phyloP scores from a whole-genome alignment of 441 rosid genomes.

The Pelargonium cotyledonis region DNA sequence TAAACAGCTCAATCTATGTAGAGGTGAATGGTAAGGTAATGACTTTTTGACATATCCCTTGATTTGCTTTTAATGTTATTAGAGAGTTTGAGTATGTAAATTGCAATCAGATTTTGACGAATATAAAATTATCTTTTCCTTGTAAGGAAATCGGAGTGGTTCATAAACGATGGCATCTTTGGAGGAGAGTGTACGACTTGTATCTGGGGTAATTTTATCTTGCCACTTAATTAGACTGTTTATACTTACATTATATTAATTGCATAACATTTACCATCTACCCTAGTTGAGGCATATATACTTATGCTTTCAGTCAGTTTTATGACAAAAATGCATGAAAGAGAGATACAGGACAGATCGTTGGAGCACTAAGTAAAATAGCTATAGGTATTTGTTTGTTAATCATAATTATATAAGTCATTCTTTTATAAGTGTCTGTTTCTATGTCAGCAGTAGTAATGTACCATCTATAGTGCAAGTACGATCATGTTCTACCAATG shows the following conservation, averaged over 20 bases:
- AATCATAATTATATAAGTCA: background rate
- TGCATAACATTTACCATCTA: background rate
- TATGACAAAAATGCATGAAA: no score
- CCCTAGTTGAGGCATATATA: background rate
- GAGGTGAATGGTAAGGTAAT: conserved; percentile 85
- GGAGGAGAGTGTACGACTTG: conserved; percentile 94
- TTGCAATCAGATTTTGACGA: conserved; percentile 12
- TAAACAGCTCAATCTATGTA: conserved; percentile 86
- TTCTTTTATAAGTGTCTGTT: background rate
- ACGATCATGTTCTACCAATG: no score
- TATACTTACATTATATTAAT: background rate
- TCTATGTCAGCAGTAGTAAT: background rate
- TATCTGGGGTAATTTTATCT: conserved; percentile 62
- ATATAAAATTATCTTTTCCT: conserved; percentile 9
- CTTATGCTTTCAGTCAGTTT: no score
- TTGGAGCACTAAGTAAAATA: no score
- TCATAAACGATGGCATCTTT: conserved; percentile 93
- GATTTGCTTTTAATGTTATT: conserved; percentile 5
- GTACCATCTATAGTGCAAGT: no score
- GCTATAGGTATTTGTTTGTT: background rate
- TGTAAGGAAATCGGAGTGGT: conserved; percentile 87
- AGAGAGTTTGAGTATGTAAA: conserved; percentile 12
- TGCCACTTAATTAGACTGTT: conserved; percentile 11
- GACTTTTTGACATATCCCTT: conserved; percentile 16
- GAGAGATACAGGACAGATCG: no score